Evolutionary conservation across 768 basidiomycete species (phyloP), one percentile per base, ranked within the genome.

Genomic region (Amanita polypyramis): DNA sequence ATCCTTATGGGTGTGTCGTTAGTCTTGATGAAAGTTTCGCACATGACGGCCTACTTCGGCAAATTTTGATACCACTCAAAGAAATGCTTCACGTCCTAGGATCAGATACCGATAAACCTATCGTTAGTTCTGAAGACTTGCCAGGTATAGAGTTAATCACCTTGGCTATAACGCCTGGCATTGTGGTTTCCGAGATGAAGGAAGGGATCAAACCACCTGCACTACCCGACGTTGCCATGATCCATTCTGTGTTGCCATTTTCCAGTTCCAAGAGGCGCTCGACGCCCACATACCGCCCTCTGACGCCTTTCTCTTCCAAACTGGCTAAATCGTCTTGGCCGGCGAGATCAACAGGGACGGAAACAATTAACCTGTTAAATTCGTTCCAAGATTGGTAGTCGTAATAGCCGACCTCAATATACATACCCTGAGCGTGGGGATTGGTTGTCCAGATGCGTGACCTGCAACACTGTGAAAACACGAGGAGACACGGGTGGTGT

Each of bases 171-270:
- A 74, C 73, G 50, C 79, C 68, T 2, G 76, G 67, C 72, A 88
- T 74, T 25, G 70, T 72, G 49, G 62, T 68, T 52, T 86, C 81
- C 3, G 74, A 73, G 50, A 88, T 49, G 52, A 82, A 84, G 12
- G 67, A 64, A 0, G 85, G 85, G 37, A 88, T 80, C 45, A 60
- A 71, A 19, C 86, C 86, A 20, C 82, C 84, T 10, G 83, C 76
- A 2, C 75, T 77, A 54, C 80, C 82, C 20, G 82, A 80, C 2
- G 83, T 85, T 2, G 85, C 85, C 85, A 89, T 86, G 34, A 76
- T 70, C 85, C 85, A 89, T 61, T 87, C 84, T 10, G 77, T 75
- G 41, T 63, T 74, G 43, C 81, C 86, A 51, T 76, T 66, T 15
- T 74, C 75, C 34, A 80, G 72, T 60, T 83, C 82, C 36, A 66